Base-by-base conservation (phyloP, 2,329 filamentous ascomycete species). In the Paradendryphiella salina region DNA sequence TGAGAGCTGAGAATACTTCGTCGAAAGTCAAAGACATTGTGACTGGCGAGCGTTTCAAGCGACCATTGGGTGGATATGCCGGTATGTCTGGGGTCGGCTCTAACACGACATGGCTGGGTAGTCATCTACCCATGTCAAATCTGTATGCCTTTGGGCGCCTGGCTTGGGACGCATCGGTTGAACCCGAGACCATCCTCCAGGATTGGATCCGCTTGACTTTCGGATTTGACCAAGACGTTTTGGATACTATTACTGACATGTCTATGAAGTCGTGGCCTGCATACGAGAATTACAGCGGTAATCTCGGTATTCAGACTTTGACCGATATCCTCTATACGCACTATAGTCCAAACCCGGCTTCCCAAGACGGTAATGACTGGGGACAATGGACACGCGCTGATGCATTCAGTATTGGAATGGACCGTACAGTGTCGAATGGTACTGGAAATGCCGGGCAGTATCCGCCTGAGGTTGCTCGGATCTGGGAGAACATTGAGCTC, bases 321-420 rank as follows among this genome's bases (percentile, higher is more conserved):
- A 84, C 83, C 0, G 85, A 89, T 61, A 88, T 88, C 46, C 73
- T 87, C 0, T 82, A 83, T 52, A 82, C 80, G 0, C 85, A 89
- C 70, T 87, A 82, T 63, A 86, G 87, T 0, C 85, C 87, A 0
- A 87, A 85, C 50, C 85, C 86, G 1, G 82, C 79, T 7, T 84
- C 82, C 0, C 83, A 86, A 63, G 86, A 89, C 56, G 77, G 78
- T 60, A 89, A 88, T 58, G 80, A 80, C 2, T 89, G 84, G 84
- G 86, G 86, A 8, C 85, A 88, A 65, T 89, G 86, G 85, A 88
- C 86, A 0, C 81, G 86, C 3, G 86, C 86, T 0, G 82, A 87
- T 53, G 65, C 67, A 0, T 59, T 74, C 15, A 76, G 76, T 4
- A 82, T 89, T 46, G 86, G 87, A 0, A 89, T 89, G 86, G 86